Percentiles rank a stretch among this genome's conserved stretches.
phyloP scores from a whole-genome alignment of 139 green algal genomes.

The Picochlorum sp. region DNA sequence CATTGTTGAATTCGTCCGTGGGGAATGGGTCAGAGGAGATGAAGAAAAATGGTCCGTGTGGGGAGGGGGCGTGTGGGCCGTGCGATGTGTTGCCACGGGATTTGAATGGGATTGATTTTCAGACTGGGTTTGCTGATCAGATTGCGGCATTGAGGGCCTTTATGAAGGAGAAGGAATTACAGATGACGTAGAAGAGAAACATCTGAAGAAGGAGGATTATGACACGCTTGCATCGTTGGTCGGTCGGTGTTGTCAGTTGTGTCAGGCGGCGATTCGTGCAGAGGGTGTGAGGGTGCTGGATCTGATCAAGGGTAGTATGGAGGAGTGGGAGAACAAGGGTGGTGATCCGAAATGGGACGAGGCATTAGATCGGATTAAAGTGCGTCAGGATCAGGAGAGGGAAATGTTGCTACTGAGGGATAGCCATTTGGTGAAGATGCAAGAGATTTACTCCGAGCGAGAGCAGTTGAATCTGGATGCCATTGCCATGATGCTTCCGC shows the following conservation, averaged over 20 bases:
- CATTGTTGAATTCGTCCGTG: not conserved
- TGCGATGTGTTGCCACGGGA: slow-evolving; percentile 22
- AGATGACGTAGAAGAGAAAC: not conserved
- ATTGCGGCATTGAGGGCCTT: slow-evolving; percentile 10
- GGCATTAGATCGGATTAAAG: slow-evolving; percentile 22
- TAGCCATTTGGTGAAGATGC: slow-evolving; percentile 31
- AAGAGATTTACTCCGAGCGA: slow-evolving; percentile 29
- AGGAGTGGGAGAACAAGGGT: not conserved
- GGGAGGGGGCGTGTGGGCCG: not conserved
- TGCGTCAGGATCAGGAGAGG: slow-evolving; percentile 23
- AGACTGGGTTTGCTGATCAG: slow-evolving; percentile 19
- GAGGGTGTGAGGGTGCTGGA: slow-evolving; percentile 25
- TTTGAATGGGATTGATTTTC: slow-evolving; percentile 24
- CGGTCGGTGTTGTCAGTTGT: slow-evolving; percentile 29
- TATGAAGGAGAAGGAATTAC: slow-evolving; percentile 18
- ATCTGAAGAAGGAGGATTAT: not conserved
- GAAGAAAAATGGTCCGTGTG: not conserved
- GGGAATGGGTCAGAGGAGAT: not conserved
- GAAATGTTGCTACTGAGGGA: slow-evolving; percentile 24
- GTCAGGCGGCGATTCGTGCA: slow-evolving; percentile 26
- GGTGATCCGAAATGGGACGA: not conserved
- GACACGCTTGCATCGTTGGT: slow-evolving; percentile 15
- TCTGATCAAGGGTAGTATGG: slow-evolving; percentile 8
- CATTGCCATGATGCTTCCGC: slow-evolving; percentile 32
- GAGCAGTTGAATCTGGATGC: slow-evolving; percentile 31